Percentiles rank a stretch among this genome's conserved stretches.
Conservation (phyloP, 352 stramenopile species). For the Phytophthora agathidicida region DNA sequence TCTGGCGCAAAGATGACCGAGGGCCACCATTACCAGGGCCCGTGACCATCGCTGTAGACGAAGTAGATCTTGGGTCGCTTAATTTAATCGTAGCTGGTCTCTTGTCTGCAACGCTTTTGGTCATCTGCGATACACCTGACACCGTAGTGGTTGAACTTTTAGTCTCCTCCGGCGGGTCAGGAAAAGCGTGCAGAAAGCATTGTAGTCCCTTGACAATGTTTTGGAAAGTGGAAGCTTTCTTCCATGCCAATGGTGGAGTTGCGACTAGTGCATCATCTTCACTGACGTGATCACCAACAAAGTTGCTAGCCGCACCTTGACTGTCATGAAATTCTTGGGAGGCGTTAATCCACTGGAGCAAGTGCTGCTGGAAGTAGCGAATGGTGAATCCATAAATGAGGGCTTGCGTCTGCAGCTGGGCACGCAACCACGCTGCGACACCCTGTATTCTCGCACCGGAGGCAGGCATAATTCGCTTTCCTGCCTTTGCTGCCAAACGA, state of each 20-base stretch:
- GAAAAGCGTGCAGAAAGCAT: slow-evolving; percentile 74
- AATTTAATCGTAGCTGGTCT: background rate
- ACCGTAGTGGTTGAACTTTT: background rate
- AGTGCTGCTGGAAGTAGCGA: slow-evolving; percentile 73
- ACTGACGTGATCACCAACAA: slow-evolving; percentile 22
- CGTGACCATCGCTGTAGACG: background rate
- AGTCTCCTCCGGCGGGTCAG: slow-evolving; percentile 33
- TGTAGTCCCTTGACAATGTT: slow-evolving; percentile 85
- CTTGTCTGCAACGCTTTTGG: slow-evolving; percentile 1
- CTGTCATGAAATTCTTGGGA: slow-evolving; percentile 34
- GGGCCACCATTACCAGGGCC: slow-evolving; percentile 1
- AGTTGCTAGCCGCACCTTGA: slow-evolving; percentile 11
- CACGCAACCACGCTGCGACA: slow-evolving; percentile 56
- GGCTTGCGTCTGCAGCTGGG: slow-evolving; percentile 55
- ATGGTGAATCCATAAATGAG: slow-evolving; percentile 83
- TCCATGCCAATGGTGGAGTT: slow-evolving; percentile 28
- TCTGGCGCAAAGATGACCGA: slow-evolving; percentile 7
- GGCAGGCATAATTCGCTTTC: slow-evolving; percentile 4
- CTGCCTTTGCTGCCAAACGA: slow-evolving; percentile 21
- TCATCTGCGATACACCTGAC: background rate
- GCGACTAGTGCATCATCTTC: slow-evolving; percentile 24
- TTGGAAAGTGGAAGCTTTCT: slow-evolving; percentile 58
- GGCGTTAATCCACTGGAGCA: slow-evolving; percentile 62
- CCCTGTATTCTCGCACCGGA: slow-evolving; percentile 52
- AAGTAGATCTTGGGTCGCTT: slow-evolving; percentile 12